A percentile compares a stretch with the other conserved stretches of the same genome.
Conservation (phyloP, 2,329 filamentous ascomycete species). For the Corynespora cassiicola region DNA sequence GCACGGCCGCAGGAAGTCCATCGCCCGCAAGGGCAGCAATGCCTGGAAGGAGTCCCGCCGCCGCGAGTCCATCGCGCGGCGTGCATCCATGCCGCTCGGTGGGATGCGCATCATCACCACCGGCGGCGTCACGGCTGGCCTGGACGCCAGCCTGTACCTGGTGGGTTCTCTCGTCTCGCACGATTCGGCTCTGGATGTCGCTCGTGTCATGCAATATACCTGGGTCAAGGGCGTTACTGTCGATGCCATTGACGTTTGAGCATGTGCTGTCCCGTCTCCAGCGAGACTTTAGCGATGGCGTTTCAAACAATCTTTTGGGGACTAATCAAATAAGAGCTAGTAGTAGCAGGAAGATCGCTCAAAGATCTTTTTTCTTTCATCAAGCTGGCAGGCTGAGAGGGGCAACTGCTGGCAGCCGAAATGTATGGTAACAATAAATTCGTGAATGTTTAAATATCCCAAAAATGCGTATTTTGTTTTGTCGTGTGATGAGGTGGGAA, state of each 20-base stretch:
- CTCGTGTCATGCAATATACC: slow-evolving; percentile 77
- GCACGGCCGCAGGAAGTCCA: slow-evolving; percentile 50
- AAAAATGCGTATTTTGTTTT: too few relatives aligned
- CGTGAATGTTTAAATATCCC: too few relatives aligned
- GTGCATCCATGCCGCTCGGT: slow-evolving; percentile 75
- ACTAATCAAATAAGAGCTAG: too few relatives aligned
- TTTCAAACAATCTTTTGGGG: slow-evolving; percentile 16
- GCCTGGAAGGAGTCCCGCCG: slow-evolving; percentile 79
- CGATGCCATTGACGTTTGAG: slow-evolving; percentile 81
- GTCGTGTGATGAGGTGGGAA: too few relatives aligned
- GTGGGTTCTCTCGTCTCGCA: slow-evolving; percentile 82
- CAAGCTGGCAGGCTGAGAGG: neutral
- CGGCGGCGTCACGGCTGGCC: slow-evolving; percentile 78
- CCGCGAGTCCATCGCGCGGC: slow-evolving; percentile 80
- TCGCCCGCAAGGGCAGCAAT: slow-evolving; percentile 78
- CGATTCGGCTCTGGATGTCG: slow-evolving; percentile 77
- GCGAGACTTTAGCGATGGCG: slow-evolving; percentile 30
- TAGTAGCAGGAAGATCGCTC: slow-evolving; percentile 2
- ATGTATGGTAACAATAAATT: slow-evolving; percentile 33
- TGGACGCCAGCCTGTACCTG: slow-evolving; percentile 85
- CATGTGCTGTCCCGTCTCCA: slow-evolving; percentile 16
- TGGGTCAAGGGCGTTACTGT: slow-evolving; percentile 88
- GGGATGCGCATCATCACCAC: slow-evolving; percentile 77
- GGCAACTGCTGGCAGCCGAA: neutral
- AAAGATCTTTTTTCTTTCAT: slow-evolving; percentile 1